phyloP scores from a whole-genome alignment of 768 basidiomycete genomes.

The Mycena haematopus region DNA sequence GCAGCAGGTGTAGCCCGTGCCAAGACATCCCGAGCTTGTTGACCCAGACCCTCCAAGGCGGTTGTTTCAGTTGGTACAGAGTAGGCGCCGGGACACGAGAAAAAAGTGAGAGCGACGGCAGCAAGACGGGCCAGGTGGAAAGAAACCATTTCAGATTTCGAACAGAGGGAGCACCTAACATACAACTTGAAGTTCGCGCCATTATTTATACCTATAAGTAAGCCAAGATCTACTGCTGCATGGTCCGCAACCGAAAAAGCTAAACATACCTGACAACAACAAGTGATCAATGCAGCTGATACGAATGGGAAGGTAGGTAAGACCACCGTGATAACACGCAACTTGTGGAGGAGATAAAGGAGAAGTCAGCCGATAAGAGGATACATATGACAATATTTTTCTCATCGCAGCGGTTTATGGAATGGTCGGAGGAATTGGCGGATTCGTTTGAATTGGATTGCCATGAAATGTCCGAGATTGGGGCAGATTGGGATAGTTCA shows the following conservation, averaged over 20 bases:
- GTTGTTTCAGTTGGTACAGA: slow-evolving; percentile 5
- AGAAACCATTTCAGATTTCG: slow-evolving; percentile 18
- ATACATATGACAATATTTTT: not conserved
- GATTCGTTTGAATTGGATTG: not conserved
- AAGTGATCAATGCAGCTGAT: not conserved
- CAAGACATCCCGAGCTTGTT: slow-evolving; percentile 40
- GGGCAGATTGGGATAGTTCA: not conserved
- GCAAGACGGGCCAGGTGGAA: slow-evolving; percentile 15
- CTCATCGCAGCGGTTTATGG: not conserved
- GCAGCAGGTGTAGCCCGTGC: slow-evolving; percentile 49
- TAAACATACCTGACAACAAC: not conserved
- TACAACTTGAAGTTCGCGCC: not conserved
- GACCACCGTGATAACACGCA: not conserved
- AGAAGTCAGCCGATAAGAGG: not conserved
- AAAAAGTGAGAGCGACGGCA: slow-evolving; percentile 8
- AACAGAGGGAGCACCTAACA: slow-evolving; percentile 10
- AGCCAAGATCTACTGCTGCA: not conserved
- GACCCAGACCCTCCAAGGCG: slow-evolving; percentile 33
- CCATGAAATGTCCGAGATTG: not conserved
- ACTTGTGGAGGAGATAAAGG: not conserved
- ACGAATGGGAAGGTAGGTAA: not conserved
- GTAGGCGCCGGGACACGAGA: not conserved
- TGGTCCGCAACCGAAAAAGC: not conserved
- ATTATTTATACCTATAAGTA: slow-evolving; percentile 3
- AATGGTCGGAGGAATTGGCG: not conserved